Percentiles rank a stretch among this genome's conserved stretches.
phyloP scores from a whole-genome alignment of 108 stramenopile genomes.

The Conticribra guillardii region DNA sequence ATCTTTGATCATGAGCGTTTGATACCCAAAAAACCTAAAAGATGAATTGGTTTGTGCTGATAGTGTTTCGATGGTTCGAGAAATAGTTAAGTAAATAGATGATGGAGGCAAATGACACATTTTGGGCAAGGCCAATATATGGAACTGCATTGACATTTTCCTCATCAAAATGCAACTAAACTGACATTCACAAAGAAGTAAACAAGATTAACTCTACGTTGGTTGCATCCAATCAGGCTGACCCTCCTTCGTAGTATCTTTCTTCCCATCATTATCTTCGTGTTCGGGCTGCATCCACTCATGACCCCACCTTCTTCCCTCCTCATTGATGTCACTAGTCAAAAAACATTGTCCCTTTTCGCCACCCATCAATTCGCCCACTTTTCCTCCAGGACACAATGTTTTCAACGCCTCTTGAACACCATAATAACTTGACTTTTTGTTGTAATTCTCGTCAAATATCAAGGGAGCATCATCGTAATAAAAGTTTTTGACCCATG shows the following conservation, averaged over 20 bases:
- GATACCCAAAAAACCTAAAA: no score
- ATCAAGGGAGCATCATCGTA: conserved; percentile 81
- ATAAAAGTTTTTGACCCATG: conserved; percentile 90
- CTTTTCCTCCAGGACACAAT: conserved; percentile 60
- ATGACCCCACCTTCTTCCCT: conserved; percentile 79
- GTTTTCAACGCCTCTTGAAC: conserved; percentile 71
- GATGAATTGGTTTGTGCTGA: no score
- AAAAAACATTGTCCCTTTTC: conserved; percentile 30
- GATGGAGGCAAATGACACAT: no score
- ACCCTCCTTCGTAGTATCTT: conserved; percentile 36
- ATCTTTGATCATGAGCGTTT: no score
- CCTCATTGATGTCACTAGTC: conserved; percentile 53
- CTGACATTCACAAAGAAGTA: neutral
- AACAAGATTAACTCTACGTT: neutral
- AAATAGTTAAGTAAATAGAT: no score
- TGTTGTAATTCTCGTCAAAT: conserved; percentile 76
- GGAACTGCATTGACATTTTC: no score
- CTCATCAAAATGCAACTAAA: neutral
- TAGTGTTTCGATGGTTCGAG: no score
- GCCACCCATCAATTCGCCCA: conserved; percentile 52
- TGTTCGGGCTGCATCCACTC: conserved; percentile 75
- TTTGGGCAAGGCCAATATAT: no score
- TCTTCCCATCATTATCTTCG: conserved; percentile 15
- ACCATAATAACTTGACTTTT: conserved; percentile 70
- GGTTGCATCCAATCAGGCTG: conserved; percentile 52